A percentile compares a stretch with the other conserved stretches of the same genome.
phyloP scores from a whole-genome alignment of 306 rosid species.

The Vicia faba region DNA sequence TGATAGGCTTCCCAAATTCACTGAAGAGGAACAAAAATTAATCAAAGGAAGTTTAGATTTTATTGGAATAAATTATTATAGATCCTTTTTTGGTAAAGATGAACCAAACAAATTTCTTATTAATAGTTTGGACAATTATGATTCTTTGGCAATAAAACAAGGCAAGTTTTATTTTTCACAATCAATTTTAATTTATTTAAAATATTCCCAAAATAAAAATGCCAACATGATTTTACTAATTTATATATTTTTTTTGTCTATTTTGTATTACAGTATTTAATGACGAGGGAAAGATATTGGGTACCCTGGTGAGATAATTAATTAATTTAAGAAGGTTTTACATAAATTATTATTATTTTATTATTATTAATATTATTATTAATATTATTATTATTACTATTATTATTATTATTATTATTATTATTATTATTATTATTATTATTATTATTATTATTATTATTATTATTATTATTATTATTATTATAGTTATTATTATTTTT shows the following conservation, averaged over 20 bases:
- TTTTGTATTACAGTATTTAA: not conserved
- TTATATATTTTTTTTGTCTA: too few relatives aligned
- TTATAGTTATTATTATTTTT: too few relatives aligned
- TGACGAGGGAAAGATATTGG: slow-evolving; percentile 13
- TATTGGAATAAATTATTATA: slow-evolving; percentile 43
- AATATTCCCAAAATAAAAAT: too few relatives aligned
- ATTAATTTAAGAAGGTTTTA: too few relatives aligned
- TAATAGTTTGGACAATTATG: not conserved
- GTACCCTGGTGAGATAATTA: slow-evolving; percentile 36
- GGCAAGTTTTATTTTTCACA: not conserved
- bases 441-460: too few relatives aligned
- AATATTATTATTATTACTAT: too few relatives aligned
- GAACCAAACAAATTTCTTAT: not conserved
- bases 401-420: too few relatives aligned
- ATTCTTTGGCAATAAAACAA: not conserved
- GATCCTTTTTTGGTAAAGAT: slow-evolving; percentile 29
- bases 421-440: too few relatives aligned
- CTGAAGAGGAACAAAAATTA: slow-evolving; percentile 17
- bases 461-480: too few relatives aligned
- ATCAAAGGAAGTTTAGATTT: slow-evolving; percentile 40
- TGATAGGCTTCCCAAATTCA: slow-evolving; percentile 43
- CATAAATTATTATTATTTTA: too few relatives aligned
- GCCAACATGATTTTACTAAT: not conserved
- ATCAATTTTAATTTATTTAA: not conserved
- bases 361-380: too few relatives aligned